phyloP scores from a whole-genome alignment of 2,329 filamentous ascomycete genomes.

The Neoarthrinium moseri region DNA sequence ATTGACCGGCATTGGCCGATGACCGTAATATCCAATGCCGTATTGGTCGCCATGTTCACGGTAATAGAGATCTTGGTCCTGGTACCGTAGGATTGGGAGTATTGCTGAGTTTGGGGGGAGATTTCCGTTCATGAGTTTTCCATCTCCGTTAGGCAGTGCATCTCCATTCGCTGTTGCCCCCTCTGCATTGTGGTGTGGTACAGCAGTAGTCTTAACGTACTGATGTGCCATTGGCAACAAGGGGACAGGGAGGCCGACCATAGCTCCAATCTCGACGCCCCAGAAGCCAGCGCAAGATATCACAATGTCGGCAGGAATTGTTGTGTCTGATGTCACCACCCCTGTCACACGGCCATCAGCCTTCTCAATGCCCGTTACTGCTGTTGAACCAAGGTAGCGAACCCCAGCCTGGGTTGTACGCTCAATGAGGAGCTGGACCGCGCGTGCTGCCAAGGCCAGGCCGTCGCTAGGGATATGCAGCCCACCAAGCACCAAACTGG shows the following conservation, averaged over 20 bases:
- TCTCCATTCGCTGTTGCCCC: neutral
- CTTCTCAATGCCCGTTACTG: slow-evolving; percentile 56
- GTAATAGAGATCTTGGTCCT: slow-evolving; percentile 64
- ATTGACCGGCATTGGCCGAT: slow-evolving; percentile 58
- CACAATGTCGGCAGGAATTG: slow-evolving; percentile 57
- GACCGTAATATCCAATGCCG: slow-evolving; percentile 65
- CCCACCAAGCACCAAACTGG: slow-evolving; percentile 53
- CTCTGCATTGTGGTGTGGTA: slow-evolving; percentile 25
- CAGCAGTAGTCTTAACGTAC: slow-evolving; percentile 59
- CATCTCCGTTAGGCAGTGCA: slow-evolving; percentile 30
- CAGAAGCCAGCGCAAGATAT: slow-evolving; percentile 65
- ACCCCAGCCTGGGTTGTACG: slow-evolving; percentile 58
- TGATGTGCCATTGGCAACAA: slow-evolving; percentile 62
- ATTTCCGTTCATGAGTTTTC: neutral
- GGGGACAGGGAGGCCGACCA: slow-evolving; percentile 58
- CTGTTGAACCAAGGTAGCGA: slow-evolving; percentile 52
- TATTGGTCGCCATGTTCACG: slow-evolving; percentile 62
- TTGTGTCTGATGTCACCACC: slow-evolving; percentile 47
- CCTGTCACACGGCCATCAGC: slow-evolving; percentile 51
- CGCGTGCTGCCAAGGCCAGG: slow-evolving; percentile 58
- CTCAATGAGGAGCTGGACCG: slow-evolving; percentile 59
- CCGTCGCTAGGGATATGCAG: slow-evolving; percentile 61
- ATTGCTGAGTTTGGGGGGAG: slow-evolving; percentile 41
- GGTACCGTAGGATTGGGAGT: slow-evolving; percentile 60
- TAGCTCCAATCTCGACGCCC: slow-evolving; percentile 63